Conservation (phyloP, 345 rosid species). For the Passiflora organensis region DNA sequence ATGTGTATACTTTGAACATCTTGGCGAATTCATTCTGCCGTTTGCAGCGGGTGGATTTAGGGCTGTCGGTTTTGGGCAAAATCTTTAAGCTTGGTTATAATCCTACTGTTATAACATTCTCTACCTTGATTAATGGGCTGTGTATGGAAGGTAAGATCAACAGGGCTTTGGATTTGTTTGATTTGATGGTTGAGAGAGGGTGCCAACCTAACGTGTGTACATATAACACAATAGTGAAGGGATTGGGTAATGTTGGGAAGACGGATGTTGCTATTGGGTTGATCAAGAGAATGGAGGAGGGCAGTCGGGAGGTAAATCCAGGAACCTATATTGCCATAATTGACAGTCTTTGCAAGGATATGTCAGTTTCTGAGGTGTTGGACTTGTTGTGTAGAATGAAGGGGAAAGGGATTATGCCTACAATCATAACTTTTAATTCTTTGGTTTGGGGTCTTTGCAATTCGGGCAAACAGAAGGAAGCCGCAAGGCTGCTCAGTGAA, state of each 20-base stretch:
- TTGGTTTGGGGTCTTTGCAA: conserved; percentile 5
- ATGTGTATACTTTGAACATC: not conserved
- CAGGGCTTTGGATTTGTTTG: not conserved
- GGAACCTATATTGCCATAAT: not conserved
- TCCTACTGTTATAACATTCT: not conserved
- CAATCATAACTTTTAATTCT: not conserved
- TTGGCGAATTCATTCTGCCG: conserved; percentile 8
- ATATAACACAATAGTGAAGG: not conserved
- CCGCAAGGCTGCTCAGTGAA: not conserved
- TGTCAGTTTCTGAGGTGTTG: not conserved
- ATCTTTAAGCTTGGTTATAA: not conserved
- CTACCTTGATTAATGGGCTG: conserved; percentile 1
- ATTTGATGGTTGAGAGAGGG: not conserved
- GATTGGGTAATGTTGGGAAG: not conserved
- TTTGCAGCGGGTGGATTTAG: not conserved
- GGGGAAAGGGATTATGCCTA: not conserved
- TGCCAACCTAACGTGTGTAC: not conserved
- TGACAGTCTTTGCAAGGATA: not conserved
- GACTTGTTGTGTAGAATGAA: not conserved
- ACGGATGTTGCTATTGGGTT: not conserved
- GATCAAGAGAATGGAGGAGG: not conserved
- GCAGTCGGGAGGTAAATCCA: not conserved
- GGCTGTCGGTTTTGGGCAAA: conserved; percentile 1
- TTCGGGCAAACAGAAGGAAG: conserved; percentile 7
- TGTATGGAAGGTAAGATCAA: not conserved